Conservation (phyloP, 129 eudicot genomes). For the Deinandra increscens region DNA sequence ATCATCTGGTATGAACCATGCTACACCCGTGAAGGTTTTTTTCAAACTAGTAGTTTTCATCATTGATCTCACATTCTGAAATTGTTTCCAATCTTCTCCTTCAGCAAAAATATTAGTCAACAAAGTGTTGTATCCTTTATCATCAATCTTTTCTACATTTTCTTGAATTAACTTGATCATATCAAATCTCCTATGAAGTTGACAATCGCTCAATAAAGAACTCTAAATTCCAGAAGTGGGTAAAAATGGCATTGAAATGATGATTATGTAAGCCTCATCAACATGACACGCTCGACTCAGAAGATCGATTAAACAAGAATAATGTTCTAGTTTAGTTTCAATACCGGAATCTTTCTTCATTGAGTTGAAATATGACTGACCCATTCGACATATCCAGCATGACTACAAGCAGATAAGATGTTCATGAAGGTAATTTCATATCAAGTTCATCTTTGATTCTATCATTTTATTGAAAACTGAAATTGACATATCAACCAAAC, state of each 20-base stretch:
- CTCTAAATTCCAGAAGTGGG: slow-evolving; percentile 68
- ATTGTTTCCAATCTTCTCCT: slow-evolving; percentile 66
- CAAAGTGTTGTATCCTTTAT: slow-evolving; percentile 57
- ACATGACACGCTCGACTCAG: slow-evolving; percentile 74
- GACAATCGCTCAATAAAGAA: slow-evolving; percentile 73
- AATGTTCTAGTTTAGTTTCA: slow-evolving; percentile 56
- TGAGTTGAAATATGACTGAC: slow-evolving; percentile 52
- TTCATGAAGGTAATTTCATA: slow-evolving; percentile 67
- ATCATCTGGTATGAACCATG: slow-evolving; percentile 45
- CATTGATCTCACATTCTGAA: slow-evolving; percentile 43
- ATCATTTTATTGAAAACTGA: slow-evolving; percentile 50
- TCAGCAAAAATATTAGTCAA: slow-evolving; percentile 67
- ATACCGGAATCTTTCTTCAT: slow-evolving; percentile 57
- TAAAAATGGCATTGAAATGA: slow-evolving; percentile 53
- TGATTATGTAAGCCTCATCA: slow-evolving; percentile 49
- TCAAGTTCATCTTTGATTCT: slow-evolving; percentile 51
- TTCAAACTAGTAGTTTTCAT: slow-evolving; percentile 44
- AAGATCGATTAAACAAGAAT: slow-evolving; percentile 67
- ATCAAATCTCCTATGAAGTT: slow-evolving; percentile 64
- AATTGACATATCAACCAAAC: slow-evolving; percentile 41
- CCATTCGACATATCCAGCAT: slow-evolving; percentile 73
- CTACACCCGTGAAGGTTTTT: slow-evolving; percentile 56
- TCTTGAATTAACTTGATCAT: slow-evolving; percentile 44
- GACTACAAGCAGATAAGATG: slow-evolving; percentile 74
- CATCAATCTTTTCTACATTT: slow-evolving; percentile 50